Base-by-base conservation (phyloP, 2,329 filamentous ascomycete species). In the Curvularia eragrostidis region DNA sequence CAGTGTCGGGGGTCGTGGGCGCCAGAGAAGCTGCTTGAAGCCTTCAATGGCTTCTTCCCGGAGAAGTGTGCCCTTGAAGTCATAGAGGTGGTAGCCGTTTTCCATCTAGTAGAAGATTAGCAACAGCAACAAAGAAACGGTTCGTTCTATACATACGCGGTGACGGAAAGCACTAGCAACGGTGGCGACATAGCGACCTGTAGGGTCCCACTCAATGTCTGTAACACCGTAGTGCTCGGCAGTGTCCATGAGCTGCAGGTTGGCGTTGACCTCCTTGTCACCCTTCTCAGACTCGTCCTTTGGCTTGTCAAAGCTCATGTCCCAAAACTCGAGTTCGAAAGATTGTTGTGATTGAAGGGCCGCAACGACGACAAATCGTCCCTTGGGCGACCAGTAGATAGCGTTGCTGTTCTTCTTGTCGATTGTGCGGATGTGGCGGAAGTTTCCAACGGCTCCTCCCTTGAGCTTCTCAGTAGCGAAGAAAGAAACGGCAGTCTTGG, bases 341-440 rank as follows among this genome's bases (percentile, higher is more conserved):
- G 89, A 94, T 79, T 97, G 91, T 75, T 93, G 89, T 72, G 93
- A 97, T 79, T 91, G 88, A 52, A 99, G 91, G 10, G 95, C 96
- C 52, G 93, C 95, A 54, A 99, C 88, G 46, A 98, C 89, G 36
- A 98, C 94, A 73, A 99, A 99, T 48, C 95, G 89, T 52, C 95
- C 95, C 78, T 89, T 91, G 23, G 95, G 95, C 19, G 93, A 96
- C 95, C 95, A 99, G 87, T 98, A 98, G 74, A 99, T 99, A 65
- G 91, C 93, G 75, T 99, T 99, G 86, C 91, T 97, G 81, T 96
- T 98, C 88, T 98, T 98, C 88, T 98, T 98, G 72, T 99, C 95
- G 54, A 97, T 84, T 8, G 93, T 98, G 63, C 93, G 89, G 67
- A 98, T 89, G 76, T 96, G 91, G 83, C 94, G 96, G 86, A 98